Evolutionary conservation across 352 stramenopile genomes (phyloP), one percentile per base, ranked within the genome.

Genomic region (Phytophthora kernoviae): DNA sequence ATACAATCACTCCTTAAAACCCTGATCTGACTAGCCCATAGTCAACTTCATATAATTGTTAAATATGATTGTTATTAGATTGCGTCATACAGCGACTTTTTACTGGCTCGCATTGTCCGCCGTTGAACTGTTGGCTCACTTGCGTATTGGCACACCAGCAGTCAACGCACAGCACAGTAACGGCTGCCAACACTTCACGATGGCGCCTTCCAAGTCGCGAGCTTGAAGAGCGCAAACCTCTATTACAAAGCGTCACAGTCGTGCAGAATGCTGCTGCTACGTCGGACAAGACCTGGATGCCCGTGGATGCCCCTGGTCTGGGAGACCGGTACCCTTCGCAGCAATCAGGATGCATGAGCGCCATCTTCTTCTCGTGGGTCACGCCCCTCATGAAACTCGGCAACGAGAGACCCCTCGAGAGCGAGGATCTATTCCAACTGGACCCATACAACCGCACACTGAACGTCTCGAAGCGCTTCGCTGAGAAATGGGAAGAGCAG

Each of bases 361-460:
- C 74, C n/a, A 58, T 92, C 30, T 81, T 93, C 56, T 97, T 97
- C 71, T 80, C 81, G 63, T 97, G 90, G 90, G 65, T 97, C 48
- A 93, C 82, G 34, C 86, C 86, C 50, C 56, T 97, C 44, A 92
- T 97, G 81, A 69, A 88, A 56, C 68, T 95, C 22, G 89, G 89
- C 42, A 92, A 88, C 64, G 68, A 84, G 50, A 78, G 85, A 1
- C 81, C 87, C 40, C 68, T 97, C 1, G 73, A 96, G 61, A 68
- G 72, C 51, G 77, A 87, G 32, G 91, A 97, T 55, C 72, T 97
- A 47, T 94, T 87, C 69, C 81, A 93, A 56, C 67, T 97, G 34
- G 84, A 94, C 54, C 79, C 76, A 45, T 36, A 71, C 43, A 93
- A 96, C 77, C 83, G 83, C 53, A 72, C 81, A 33, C 49, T 45